Evolutionary conservation across 495 filamentous ascomycete species (phyloP).

Genomic region (Tuber calosporum): DNA sequence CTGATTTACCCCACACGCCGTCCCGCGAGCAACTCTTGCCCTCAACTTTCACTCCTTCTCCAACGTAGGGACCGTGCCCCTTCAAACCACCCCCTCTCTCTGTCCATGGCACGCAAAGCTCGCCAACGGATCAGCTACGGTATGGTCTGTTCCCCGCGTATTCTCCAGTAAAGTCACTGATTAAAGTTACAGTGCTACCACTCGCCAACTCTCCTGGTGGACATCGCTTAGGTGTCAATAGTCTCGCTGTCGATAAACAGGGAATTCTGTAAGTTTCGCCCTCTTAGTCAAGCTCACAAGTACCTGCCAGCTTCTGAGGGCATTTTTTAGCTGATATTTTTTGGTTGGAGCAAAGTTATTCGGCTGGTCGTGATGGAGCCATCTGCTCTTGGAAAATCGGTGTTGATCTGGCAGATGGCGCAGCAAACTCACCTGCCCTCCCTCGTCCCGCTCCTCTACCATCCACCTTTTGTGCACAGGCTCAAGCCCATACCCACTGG

Average conservation of each 20-base stretch:
- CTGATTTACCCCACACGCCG: not conserved
- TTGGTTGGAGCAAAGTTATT: slow-evolving; percentile 59
- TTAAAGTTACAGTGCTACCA: slow-evolving; percentile 64
- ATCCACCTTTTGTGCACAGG: slow-evolving; percentile 68
- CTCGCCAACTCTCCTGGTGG: slow-evolving; percentile 84
- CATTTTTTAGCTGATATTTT: slow-evolving; percentile 16
- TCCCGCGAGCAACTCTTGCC: not conserved
- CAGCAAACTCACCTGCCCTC: slow-evolving; percentile 35
- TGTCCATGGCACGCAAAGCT: slow-evolving; percentile 54
- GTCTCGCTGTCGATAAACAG: slow-evolving; percentile 75
- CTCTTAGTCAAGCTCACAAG: slow-evolving; percentile 31
- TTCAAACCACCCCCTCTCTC: not conserved
- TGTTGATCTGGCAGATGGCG: slow-evolving; percentile 47
- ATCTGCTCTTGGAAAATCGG: slow-evolving; percentile 93
- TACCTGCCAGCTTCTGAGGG: slow-evolving; percentile 25
- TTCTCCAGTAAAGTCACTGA: slow-evolving; percentile 18
- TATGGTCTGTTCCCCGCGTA: slow-evolving; percentile 51
- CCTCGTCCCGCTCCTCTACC: slow-evolving; percentile 43
- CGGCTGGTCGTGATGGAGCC: slow-evolving; percentile 88
- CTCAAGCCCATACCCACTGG: slow-evolving; percentile 98
- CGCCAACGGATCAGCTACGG: slow-evolving; percentile 62
- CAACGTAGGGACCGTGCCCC: not conserved
- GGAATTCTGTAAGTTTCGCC: slow-evolving; percentile 68
- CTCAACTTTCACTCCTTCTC: not conserved
- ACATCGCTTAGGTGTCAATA: slow-evolving; percentile 89